phyloP scores from a whole-genome alignment of 345 rosid species.

The Populus davidiana region DNA sequence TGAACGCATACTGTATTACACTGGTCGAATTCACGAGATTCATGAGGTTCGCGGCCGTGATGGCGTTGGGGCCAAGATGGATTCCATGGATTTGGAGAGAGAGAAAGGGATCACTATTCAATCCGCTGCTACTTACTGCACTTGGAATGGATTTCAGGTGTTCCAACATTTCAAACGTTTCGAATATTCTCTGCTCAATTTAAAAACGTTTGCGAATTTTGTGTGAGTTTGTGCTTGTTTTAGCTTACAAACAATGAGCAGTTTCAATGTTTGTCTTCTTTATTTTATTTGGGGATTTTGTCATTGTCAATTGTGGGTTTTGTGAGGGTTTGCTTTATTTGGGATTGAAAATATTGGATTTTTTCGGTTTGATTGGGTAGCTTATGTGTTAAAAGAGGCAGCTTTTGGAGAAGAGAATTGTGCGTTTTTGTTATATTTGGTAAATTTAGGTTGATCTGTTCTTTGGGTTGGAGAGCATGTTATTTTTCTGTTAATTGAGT shows the following conservation, averaged over 20 bases:
- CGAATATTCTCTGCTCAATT: not conserved
- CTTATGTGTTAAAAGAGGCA: not conserved
- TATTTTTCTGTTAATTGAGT: too few relatives aligned
- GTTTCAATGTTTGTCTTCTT: not conserved
- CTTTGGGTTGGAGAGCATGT: too few relatives aligned
- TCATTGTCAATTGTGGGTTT: not conserved
- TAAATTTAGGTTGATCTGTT: too few relatives aligned
- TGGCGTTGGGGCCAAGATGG: constrained; percentile 99
- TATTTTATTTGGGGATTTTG: not conserved
- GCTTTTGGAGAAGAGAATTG: too few relatives aligned
- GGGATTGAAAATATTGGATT: not conserved
- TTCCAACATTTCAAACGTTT: not conserved
- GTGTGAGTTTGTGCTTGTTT: not conserved
- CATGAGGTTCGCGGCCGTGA: constrained; percentile 97
- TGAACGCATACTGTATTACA: constrained; percentile 82
- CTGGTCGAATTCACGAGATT: constrained; percentile 96
- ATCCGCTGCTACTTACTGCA: constrained; percentile 96
- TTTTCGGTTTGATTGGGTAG: not conserved
- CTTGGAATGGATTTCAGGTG: constrained; percentile 93
- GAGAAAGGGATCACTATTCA: constrained; percentile 99
- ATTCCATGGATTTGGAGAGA: constrained; percentile 95
- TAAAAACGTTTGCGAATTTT: not conserved
- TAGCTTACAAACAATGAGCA: not conserved
- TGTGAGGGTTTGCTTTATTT: not conserved
- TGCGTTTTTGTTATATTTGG: too few relatives aligned